Percentiles rank a stretch among this genome's conserved stretches.
phyloP scores from a whole-genome alignment of 495 filamentous ascomycete genomes.

The Astrothelium subdiscretum region DNA sequence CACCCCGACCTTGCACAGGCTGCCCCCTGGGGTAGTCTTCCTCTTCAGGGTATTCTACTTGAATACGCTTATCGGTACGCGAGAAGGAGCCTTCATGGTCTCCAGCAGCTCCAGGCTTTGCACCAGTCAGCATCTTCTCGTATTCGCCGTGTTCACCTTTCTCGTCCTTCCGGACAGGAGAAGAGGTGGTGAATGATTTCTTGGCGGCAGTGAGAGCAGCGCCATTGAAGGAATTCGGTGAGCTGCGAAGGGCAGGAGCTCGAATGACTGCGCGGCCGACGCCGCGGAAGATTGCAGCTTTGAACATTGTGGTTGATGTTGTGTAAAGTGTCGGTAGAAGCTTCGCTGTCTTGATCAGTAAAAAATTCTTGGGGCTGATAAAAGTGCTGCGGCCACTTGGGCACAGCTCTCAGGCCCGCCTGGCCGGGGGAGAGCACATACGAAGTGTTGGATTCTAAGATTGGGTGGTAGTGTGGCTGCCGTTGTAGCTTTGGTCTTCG shows the following conservation, averaged over 20 bases:
- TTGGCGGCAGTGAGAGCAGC: background rate
- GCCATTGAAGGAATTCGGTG: background rate
- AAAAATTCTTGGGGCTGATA: background rate
- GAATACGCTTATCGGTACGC: constrained; percentile 64
- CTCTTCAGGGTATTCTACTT: constrained; percentile 65
- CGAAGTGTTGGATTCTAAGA: background rate
- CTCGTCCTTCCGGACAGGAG: background rate
- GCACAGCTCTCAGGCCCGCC: background rate
- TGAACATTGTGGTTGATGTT: background rate
- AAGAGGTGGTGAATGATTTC: background rate
- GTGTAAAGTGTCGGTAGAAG: background rate
- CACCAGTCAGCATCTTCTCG: background rate
- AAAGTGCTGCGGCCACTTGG: background rate
- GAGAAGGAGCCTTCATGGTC: constrained; percentile 47
- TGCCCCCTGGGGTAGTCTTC: constrained; percentile 50
- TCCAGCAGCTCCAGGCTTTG: background rate
- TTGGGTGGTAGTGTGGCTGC: background rate
- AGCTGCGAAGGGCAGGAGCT: constrained; percentile 1
- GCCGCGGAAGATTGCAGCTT: background rate
- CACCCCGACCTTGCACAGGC: constrained; percentile 60
- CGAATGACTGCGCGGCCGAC: background rate
- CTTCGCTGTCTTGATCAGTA: background rate
- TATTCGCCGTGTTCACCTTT: background rate
- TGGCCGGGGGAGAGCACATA: background rate
- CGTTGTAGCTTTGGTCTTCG: too few species aligned